Evolutionary conservation across 257 asterid species (phyloP).

Genomic region (Rhazya stricta): DNA sequence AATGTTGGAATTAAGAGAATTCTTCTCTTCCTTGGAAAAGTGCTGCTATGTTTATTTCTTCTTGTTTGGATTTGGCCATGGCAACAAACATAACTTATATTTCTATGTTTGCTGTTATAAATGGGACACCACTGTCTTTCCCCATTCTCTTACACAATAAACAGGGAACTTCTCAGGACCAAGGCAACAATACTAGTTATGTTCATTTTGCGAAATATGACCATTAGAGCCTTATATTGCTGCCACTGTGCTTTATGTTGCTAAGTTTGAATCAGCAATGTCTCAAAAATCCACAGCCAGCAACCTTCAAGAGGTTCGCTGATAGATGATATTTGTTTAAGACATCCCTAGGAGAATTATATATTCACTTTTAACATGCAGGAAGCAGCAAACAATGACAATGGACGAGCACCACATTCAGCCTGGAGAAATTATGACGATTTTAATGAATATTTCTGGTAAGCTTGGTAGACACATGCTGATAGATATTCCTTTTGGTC

Average conservation of each 20-base stretch:
- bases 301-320: not conserved
- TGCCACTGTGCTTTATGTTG: not conserved
- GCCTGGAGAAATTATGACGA: conserved; percentile 99
- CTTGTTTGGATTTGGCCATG: not conserved
- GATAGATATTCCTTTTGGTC: not conserved
- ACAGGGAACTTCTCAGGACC: not conserved
- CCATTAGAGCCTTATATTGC: not conserved
- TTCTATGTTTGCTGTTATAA: not conserved
- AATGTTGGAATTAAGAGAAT: not conserved
- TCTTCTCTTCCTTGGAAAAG: not conserved
- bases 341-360: conserved; percentile 10
- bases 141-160: not conserved
- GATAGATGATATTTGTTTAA: not conserved
- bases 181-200: not conserved
- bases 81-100: not conserved
- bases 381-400: conserved; percentile 91
- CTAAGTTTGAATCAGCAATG: not conserved
- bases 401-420: conserved; percentile 96
- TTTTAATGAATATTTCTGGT: conserved; percentile 97
- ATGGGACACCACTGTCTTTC: not conserved
- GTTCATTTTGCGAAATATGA: not conserved
- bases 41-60: not conserved
- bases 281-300: not conserved
- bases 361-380: conserved; percentile 30
- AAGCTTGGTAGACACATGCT: conserved; percentile 21